These are phyloP conservation scores for Liriodendron chinense DNA, from an alignment of 164 flowering plant species.

Conservation along the genomic window DNA sequence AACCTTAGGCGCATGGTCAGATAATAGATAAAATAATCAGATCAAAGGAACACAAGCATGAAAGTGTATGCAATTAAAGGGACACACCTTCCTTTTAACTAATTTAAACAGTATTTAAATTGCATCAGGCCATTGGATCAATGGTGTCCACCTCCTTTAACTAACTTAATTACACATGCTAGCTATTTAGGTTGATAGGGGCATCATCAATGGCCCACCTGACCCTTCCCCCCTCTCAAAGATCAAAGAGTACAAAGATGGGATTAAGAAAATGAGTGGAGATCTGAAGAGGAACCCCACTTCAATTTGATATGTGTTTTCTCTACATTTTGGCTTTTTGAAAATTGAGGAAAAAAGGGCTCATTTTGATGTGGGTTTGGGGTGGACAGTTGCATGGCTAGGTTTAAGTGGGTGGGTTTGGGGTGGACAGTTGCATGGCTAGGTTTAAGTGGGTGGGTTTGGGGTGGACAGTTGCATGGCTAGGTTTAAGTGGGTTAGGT, in stretches of 20 bases:
- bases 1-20: not conserved
- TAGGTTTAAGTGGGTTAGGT: not conserved
- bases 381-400: not conserved
- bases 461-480: not conserved
- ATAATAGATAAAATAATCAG: not conserved
- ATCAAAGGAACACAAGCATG: not conserved
- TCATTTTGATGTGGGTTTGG: not conserved
- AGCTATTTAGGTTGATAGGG: slow-evolving; percentile 7
- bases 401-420: not conserved
- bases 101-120: not conserved
- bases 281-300: slow-evolving; percentile 23
- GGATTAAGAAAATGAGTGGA: slow-evolving; percentile 31
- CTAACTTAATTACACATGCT: slow-evolving; percentile 18
- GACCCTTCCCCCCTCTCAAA: slow-evolving; percentile 32
- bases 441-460: not conserved
- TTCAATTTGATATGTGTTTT: not conserved
- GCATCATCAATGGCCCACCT: slow-evolving; percentile 10
- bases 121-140: not conserved
- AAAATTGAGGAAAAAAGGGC: not conserved
- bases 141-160: slow-evolving; percentile 23
- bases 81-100: not conserved
- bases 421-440: not conserved
- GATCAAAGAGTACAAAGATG: slow-evolving; percentile 19
- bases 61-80: slow-evolving; percentile 3
- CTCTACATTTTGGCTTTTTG: not conserved